Evolutionary conservation across 805 yeast species (phyloP).

Genomic region (Blastobotrys robertii): DNA sequence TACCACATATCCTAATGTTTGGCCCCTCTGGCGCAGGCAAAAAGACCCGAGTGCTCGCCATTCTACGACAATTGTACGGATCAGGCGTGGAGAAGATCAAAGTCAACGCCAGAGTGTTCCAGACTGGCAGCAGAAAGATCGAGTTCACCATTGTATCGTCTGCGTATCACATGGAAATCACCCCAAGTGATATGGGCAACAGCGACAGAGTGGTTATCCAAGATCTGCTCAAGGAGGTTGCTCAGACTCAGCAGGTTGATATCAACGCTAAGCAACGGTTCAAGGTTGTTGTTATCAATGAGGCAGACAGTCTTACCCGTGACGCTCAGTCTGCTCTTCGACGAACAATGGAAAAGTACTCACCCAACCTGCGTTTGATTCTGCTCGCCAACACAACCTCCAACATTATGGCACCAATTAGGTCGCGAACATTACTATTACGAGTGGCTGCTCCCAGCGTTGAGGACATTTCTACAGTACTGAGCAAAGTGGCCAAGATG

Average conservation of each 20-base stretch:
- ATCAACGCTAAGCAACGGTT: conserved; percentile 40
- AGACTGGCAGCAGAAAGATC: conserved; percentile 62
- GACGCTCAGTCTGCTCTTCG: conserved; percentile 95
- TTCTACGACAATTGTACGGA: conserved; percentile 74
- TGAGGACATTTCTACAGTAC: conserved; percentile 47
- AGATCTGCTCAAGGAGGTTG: conserved; percentile 86
- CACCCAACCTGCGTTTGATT: conserved; percentile 74
- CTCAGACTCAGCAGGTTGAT: conserved; percentile 93
- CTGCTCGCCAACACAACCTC: conserved; percentile 84
- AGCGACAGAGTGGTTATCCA: conserved; percentile 93
- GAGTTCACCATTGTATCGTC: conserved; percentile 92
- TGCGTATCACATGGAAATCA: conserved; percentile 83
- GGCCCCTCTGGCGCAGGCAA: conserved; percentile 98
- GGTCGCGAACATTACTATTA: conserved; percentile 83
- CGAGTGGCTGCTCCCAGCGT: conserved; percentile 74
- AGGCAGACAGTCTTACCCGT: conserved; percentile 79
- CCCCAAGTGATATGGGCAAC: conserved; percentile 95
- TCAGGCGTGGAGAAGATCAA: conserved; percentile 72
- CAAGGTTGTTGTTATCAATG: conserved; percentile 60
- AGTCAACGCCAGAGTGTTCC: conserved; percentile 81
- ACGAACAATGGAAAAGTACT: conserved; percentile 93
- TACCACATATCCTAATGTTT: conserved; percentile 85
- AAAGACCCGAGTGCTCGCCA: conserved; percentile 80
- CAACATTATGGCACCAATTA: conserved; percentile 86
- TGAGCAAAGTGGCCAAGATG: conserved; percentile 44